A percentile compares a stretch with the other conserved stretches of the same genome.
These are phyloP conservation scores for Starmera pachycereana DNA, from an alignment of 805 yeast genomes.

Conservation along the genomic window DNA sequence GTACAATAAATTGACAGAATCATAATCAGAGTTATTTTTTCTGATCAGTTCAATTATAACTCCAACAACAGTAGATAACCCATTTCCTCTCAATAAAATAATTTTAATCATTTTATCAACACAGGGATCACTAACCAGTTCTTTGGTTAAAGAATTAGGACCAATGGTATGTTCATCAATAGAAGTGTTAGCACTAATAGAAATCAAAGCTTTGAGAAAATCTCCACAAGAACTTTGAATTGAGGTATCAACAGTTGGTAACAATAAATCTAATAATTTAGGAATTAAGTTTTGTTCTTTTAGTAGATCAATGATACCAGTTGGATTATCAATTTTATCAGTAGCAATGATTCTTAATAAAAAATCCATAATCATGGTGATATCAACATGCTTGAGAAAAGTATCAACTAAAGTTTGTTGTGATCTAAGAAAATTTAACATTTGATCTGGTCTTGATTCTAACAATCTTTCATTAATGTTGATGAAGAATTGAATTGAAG, in stretches of 20 bases:
- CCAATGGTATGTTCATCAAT: conserved; percentile 76
- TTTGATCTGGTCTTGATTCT: conserved; percentile 67
- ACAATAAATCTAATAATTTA: conserved; percentile 57
- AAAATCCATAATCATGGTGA: conserved; percentile 88
- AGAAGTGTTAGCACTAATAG: conserved; percentile 90
- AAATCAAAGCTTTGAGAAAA: conserved; percentile 83
- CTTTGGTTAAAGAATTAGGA: conserved; percentile 83
- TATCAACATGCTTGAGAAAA: conserved; percentile 71
- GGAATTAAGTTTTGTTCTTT: conserved; percentile 66
- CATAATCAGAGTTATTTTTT: conserved; percentile 94
- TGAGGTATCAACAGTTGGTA: conserved; percentile 46
- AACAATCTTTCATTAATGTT: conserved; percentile 82
- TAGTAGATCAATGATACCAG: conserved; percentile 76
- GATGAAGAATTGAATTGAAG: conserved; percentile 72
- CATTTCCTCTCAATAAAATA: conserved; percentile 63
- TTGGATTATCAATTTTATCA: conserved; percentile 79
- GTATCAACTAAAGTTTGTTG: conserved; percentile 48
- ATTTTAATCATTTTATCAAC: conserved; percentile 55
- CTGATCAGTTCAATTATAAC: conserved; percentile 88
- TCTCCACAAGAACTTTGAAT: conserved; percentile 91
- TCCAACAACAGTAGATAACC: conserved; percentile 84
- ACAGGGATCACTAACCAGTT: conserved; percentile 63
- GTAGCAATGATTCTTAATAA: conserved; percentile 81
- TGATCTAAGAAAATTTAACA: conserved; percentile 41
- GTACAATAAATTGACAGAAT: conserved; percentile 66